Evolutionary conservation across 805 yeast species (phyloP).

Genomic region (Barnettozyma botsteinii): DNA sequence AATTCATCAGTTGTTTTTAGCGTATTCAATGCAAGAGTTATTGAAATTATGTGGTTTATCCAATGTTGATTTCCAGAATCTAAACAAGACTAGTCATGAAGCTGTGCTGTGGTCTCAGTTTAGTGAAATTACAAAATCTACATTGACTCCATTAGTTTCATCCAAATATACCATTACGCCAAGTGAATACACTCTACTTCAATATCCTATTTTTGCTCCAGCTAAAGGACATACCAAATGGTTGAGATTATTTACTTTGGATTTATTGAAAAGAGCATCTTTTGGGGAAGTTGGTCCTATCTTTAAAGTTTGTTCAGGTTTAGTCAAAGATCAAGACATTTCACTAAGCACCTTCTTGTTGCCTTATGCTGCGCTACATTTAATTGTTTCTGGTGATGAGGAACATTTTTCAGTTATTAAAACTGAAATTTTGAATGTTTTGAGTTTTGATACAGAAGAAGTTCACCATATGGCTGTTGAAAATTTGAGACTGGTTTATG

Average conservation of each 20-base stretch:
- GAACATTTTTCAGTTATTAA: constrained; percentile 39
- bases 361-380: constrained; percentile 69
- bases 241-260: constrained; percentile 65
- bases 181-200: constrained; percentile 37
- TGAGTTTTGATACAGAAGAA: constrained; percentile 40
- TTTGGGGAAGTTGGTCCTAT: constrained; percentile 33
- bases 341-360: constrained; percentile 63
- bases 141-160: constrained; percentile 66
- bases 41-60: constrained; percentile 53
- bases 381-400: constrained; percentile 42
- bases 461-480: constrained; percentile 53
- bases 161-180: constrained; percentile 61
- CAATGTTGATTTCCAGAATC: constrained; percentile 26
- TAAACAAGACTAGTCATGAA: constrained; percentile 25
- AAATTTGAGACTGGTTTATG: constrained; percentile 58
- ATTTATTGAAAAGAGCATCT: constrained; percentile 44
- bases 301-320: constrained; percentile 55
- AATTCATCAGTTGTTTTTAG: constrained; percentile 71
- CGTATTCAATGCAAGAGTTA: constrained; percentile 85
- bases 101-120: constrained; percentile 53
- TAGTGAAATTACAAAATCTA: constrained; percentile 60
- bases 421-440: constrained; percentile 54
- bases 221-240: constrained; percentile 59
- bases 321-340: constrained; percentile 65
- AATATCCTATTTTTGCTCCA: constrained; percentile 60